Percentiles rank a stretch among this genome's conserved stretches.
Evolutionary conservation across 352 stramenopile species (phyloP).

Genomic region (Vaucheria bursata): DNA sequence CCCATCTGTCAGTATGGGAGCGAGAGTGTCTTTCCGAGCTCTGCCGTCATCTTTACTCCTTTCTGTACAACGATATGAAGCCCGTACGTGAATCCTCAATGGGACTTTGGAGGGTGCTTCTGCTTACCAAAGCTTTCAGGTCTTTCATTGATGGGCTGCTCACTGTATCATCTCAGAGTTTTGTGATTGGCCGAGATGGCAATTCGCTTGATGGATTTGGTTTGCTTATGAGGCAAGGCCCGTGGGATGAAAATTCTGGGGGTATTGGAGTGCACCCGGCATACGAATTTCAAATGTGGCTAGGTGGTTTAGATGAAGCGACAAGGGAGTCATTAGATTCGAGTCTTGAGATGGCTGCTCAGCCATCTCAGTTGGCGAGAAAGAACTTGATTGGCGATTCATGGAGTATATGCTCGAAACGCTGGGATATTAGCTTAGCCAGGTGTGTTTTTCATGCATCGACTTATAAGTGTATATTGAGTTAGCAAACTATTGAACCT

Average conservation of each 20-base stretch:
- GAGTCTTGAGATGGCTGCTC: background rate
- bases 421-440: background rate
- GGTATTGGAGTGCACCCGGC: background rate
- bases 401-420: background rate
- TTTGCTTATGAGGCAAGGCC: background rate
- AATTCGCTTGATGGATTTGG: constrained; percentile 10
- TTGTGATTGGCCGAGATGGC: background rate
- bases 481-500: no score
- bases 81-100: background rate
- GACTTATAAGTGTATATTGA: no score
- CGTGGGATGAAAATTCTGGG: background rate
- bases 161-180: background rate
- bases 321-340: background rate
- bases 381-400: background rate
- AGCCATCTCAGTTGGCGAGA: background rate
- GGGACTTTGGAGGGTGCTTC: background rate
- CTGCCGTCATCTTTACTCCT: constrained; percentile 1
- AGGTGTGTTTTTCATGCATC: background rate
- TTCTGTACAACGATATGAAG: background rate
- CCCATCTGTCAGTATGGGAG: background rate
- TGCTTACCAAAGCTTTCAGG: background rate
- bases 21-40: background rate
- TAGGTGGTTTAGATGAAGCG: background rate
- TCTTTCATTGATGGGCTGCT: background rate
- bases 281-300: constrained; percentile 6